A percentile compares a stretch with the other conserved stretches of the same genome.
Conservation (phyloP, 169 alveolate genomes). For the Cystoisospora suis region DNA sequence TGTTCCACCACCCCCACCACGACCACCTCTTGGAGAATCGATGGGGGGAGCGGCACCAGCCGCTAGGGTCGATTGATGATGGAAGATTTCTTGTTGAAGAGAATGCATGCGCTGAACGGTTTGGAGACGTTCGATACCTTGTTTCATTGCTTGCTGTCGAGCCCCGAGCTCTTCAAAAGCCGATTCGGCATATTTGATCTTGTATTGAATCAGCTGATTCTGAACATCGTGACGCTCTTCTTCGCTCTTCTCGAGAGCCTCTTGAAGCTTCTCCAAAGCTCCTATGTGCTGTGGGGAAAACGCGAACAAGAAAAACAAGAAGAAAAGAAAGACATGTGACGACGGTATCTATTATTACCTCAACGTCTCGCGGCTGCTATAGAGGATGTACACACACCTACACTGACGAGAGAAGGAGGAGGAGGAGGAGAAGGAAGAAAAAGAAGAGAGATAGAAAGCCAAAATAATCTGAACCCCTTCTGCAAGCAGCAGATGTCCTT, state of each 20-base stretch:
- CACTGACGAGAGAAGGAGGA: too few relatives aligned
- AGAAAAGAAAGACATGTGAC: neutral
- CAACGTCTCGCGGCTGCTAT: neutral
- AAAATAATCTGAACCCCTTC: too few relatives aligned
- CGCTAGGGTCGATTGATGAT: too few relatives aligned
- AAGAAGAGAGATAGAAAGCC: too few relatives aligned
- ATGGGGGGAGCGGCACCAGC: too few relatives aligned
- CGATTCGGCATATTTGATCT: slow-evolving; percentile 43
- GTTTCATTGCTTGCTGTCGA: slow-evolving; percentile 33
- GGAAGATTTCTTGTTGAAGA: neutral
- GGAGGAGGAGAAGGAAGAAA: too few relatives aligned
- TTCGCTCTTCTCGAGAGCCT: neutral
- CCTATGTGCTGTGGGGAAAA: neutral
- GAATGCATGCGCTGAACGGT: slow-evolving; percentile 1
- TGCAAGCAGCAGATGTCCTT: too few relatives aligned
- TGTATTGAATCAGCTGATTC: slow-evolving; percentile 27
- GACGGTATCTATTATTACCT: too few relatives aligned
- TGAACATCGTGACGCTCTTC: slow-evolving; percentile 38
- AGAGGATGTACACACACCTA: neutral
- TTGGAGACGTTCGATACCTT: neutral
- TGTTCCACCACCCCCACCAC: too few relatives aligned
- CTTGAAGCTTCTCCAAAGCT: neutral
- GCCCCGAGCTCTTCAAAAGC: slow-evolving; percentile 44
- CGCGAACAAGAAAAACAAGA: neutral
- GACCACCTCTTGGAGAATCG: too few relatives aligned